Conservation (phyloP, 495 filamentous ascomycete species). For the Podospora pseudopauciseta region DNA sequence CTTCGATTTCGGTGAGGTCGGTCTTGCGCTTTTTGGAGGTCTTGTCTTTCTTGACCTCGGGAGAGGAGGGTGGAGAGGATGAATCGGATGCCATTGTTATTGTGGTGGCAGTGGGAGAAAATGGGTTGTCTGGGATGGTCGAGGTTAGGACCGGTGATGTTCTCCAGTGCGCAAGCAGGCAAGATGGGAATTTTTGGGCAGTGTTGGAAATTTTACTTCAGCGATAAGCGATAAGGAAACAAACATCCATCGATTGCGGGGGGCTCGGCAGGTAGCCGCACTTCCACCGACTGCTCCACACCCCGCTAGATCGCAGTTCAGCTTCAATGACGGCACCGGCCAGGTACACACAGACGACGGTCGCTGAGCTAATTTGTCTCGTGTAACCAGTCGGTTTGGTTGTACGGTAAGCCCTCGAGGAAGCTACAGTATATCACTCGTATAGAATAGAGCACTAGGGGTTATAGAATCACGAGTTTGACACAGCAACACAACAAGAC, state of each 20-base stretch:
- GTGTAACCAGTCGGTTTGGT: neutral
- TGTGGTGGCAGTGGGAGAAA: neutral
- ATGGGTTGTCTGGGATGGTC: neutral
- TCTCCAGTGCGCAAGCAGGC: neutral
- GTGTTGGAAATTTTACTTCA: constrained; percentile 24
- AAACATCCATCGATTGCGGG: constrained; percentile 12
- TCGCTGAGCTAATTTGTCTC: neutral
- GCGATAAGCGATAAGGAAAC: constrained; percentile 28
- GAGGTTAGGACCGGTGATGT: neutral
- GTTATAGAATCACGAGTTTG: neutral
- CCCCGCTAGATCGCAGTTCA: constrained; percentile 3
- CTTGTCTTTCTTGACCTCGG: constrained; percentile 12
- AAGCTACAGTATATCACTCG: neutral
- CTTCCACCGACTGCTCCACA: neutral
- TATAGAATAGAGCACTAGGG: neutral
- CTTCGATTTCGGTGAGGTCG: constrained; percentile 70
- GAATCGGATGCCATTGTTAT: constrained; percentile 17
- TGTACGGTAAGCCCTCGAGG: neutral
- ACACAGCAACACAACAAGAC: neutral
- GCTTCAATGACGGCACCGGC: neutral
- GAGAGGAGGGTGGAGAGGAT: constrained; percentile 1
- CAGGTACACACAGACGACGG: neutral
- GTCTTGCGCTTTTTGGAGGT: constrained; percentile 68
- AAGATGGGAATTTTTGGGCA: neutral
- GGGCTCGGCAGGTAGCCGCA: neutral